These are phyloP conservation scores for Flaveria robusta DNA, from an alignment of 129 eudicot species.

Conservation along the genomic window DNA sequence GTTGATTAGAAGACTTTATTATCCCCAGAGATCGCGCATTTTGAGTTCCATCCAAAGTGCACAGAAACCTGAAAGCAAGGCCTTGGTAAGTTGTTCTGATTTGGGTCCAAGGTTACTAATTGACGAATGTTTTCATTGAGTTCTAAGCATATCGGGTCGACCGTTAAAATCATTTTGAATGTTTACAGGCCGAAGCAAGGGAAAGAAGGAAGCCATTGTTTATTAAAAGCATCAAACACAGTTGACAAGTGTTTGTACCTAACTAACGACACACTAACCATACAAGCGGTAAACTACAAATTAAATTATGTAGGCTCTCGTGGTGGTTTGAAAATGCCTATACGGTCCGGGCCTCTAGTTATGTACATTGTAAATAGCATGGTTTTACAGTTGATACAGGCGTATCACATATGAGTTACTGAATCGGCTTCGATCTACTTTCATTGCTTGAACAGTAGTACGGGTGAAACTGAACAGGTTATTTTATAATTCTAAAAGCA, in stretches of 20 bases:
- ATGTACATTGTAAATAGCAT: background rate
- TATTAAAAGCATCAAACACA: conserved; percentile 25
- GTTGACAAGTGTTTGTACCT: conserved; percentile 19
- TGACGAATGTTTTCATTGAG: background rate
- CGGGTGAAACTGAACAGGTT: too few species aligned
- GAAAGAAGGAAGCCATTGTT: conserved; percentile 22
- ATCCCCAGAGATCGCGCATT: conserved; percentile 29
- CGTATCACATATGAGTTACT: background rate
- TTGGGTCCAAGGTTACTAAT: background rate
- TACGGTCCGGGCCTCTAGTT: background rate
- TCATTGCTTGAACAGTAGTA: too few species aligned
- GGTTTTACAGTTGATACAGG: background rate
- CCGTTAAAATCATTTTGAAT: background rate
- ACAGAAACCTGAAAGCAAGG: conserved; percentile 32
- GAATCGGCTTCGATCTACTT: too few species aligned
- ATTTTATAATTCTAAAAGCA: too few species aligned
- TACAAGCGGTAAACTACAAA: background rate
- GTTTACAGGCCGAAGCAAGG: conserved; percentile 26
- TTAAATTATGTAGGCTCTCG: background rate
- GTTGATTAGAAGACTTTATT: conserved; percentile 50
- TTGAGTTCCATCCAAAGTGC: conserved; percentile 31
- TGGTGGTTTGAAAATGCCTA: background rate
- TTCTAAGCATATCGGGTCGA: background rate
- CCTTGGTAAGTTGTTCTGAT: conserved; percentile 32
- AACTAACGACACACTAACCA: conserved; percentile 3